Percentiles rank a stretch among this genome's conserved stretches.
These are phyloP conservation scores for Rosa rugosa DNA, from an alignment of 306 rosid genomes.

Conservation along the genomic window DNA sequence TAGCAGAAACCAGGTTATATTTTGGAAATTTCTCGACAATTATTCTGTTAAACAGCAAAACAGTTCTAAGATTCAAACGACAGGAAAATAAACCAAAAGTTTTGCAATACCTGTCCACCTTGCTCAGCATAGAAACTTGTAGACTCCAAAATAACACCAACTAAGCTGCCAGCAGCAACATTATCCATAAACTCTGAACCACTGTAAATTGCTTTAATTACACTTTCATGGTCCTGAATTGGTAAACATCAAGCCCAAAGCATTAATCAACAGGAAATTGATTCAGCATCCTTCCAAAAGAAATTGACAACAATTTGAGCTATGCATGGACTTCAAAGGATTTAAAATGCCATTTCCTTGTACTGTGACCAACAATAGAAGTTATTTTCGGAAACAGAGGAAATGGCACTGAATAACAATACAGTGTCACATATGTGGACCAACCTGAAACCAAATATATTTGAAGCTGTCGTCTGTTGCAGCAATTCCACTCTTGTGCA, in stretches of 20 bases:
- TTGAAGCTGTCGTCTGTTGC: slow-evolving; percentile 88
- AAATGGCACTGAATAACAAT: not conserved
- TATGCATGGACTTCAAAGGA: not conserved
- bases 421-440: slow-evolving; percentile 1
- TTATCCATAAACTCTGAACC: slow-evolving; percentile 72
- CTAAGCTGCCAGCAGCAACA: slow-evolving; percentile 51
- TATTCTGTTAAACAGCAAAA: not conserved
- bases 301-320: not conserved
- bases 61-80: not conserved
- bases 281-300: not conserved
- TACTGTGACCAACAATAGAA: not conserved
- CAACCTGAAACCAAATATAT: slow-evolving; percentile 74
- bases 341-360: not conserved
- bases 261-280: slow-evolving; percentile 13
- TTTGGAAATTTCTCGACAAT: not conserved
- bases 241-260: slow-evolving; percentile 12
- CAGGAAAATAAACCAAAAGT: not conserved
- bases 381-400: not conserved
- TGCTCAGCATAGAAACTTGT: slow-evolving; percentile 99
- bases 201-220: slow-evolving; percentile 77
- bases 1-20: not conserved
- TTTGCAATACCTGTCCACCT: slow-evolving; percentile 91
- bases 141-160: slow-evolving; percentile 82
- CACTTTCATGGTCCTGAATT: slow-evolving; percentile 74
- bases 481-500: slow-evolving; percentile 65